phyloP scores from a whole-genome alignment of 805 yeast species.

The Metschnikowia kofuensis region DNA sequence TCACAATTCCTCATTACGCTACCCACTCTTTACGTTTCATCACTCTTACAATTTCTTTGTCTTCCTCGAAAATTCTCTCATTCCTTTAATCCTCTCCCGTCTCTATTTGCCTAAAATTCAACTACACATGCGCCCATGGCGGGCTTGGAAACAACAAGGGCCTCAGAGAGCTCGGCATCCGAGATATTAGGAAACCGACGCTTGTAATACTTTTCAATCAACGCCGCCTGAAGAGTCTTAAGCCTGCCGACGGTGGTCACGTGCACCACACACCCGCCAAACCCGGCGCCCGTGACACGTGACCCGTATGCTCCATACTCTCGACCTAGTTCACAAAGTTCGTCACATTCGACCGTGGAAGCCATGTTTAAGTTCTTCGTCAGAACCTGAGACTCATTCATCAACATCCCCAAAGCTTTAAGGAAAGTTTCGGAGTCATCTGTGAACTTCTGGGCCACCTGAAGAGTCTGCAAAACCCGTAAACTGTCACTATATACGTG shows the following conservation, averaged over 20 bases:
- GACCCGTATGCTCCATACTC: slow-evolving; percentile 61
- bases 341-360: slow-evolving; percentile 50
- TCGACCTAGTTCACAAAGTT: slow-evolving; percentile 51
- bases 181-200: slow-evolving; percentile 48
- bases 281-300: slow-evolving; percentile 77
- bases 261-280: slow-evolving; percentile 75
- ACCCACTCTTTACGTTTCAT: no score
- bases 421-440: slow-evolving; percentile 35
- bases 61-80: no score
- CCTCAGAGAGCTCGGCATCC: slow-evolving; percentile 43
- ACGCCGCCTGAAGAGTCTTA: slow-evolving; percentile 36
- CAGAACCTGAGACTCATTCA: slow-evolving; percentile 60
- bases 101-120: neutral
- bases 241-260: slow-evolving; percentile 47
- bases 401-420: slow-evolving; percentile 47
- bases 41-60: no score
- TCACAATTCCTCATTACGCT: no score
- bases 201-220: slow-evolving; percentile 50
- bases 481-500: slow-evolving; percentile 64
- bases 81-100: no score
- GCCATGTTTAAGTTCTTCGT: slow-evolving; percentile 49
- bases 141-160: slow-evolving; percentile 54
- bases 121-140: slow-evolving; percentile 48
- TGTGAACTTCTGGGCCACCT: slow-evolving; percentile 29
- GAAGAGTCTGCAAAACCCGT: slow-evolving; percentile 52